A percentile compares a stretch with the other conserved stretches of the same genome.
Conservation (phyloP, 352 stramenopile genomes). For the Phytophthora europaea region DNA sequence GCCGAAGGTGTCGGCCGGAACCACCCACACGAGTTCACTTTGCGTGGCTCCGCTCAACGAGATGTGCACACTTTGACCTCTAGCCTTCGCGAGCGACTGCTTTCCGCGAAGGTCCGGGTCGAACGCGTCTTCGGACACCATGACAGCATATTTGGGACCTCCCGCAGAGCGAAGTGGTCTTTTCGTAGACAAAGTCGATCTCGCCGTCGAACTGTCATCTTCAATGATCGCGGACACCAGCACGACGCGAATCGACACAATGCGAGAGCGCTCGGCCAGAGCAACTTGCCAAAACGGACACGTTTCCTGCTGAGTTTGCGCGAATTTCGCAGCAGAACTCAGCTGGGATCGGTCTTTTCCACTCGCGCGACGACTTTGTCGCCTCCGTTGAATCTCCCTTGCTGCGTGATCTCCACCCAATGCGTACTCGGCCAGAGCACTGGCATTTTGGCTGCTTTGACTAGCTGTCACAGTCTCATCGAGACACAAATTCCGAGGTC, state of each 20-base stretch:
- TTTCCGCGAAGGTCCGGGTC: slow-evolving; percentile 73
- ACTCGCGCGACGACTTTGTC: slow-evolving; percentile 20
- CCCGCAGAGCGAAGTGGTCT: slow-evolving; percentile 4
- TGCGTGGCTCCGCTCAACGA: slow-evolving; percentile 45
- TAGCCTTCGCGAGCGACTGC: slow-evolving; percentile 63
- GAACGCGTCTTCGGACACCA: slow-evolving; percentile 69
- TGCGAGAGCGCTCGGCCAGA: slow-evolving; percentile 38
- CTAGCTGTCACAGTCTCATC: slow-evolving; percentile 34
- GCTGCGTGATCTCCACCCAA: slow-evolving; percentile 39
- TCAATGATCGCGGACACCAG: slow-evolving; percentile 24
- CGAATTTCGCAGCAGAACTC: slow-evolving; percentile 29
- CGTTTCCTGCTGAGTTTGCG: slow-evolving; percentile 78
- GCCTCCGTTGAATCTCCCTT: slow-evolving; percentile 10
- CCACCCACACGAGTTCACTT: slow-evolving; percentile 49
- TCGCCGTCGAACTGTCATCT: background rate
- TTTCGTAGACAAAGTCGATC: slow-evolving; percentile 18
- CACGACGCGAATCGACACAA: slow-evolving; percentile 39
- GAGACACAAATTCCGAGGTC: slow-evolving; percentile 62
- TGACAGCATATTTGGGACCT: slow-evolving; percentile 49
- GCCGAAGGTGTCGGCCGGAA: slow-evolving; percentile 66
- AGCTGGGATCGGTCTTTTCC: slow-evolving; percentile 2
- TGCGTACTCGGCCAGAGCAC: slow-evolving; percentile 55
- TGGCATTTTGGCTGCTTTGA: slow-evolving; percentile 80
- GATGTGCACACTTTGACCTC: slow-evolving; percentile 58
- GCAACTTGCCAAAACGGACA: slow-evolving; percentile 84